Evolutionary conservation across 148 eudicot genomes (phyloP).

Genomic region (Rhododendron ovatum): DNA sequence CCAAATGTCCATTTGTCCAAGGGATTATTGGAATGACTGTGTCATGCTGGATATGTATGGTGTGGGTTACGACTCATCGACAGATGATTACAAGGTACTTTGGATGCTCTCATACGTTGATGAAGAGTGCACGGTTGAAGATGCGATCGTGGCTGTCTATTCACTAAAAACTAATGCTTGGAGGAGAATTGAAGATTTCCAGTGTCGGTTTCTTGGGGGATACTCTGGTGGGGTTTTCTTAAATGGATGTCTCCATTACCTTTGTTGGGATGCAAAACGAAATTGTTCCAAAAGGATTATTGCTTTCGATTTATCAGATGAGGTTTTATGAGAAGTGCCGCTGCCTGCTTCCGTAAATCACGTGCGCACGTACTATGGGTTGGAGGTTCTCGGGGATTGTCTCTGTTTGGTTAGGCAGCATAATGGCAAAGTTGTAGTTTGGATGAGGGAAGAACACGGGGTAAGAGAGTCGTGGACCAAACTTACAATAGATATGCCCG

Average conservation of each 20-base stretch:
- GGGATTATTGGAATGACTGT: no score
- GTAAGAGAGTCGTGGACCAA: neutral
- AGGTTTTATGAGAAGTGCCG: neutral
- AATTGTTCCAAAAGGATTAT: neutral
- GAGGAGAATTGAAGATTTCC: no score
- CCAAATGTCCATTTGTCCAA: no score
- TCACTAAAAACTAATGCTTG: no score
- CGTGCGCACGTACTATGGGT: fast-evolving
- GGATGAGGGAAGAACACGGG: neutral
- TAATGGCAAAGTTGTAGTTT: neutral
- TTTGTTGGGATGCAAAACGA: neutral
- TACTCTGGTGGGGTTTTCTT: no score
- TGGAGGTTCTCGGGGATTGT: neutral
- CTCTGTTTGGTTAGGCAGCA: neutral
- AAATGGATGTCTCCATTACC: neutral
- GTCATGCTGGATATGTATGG: no score
- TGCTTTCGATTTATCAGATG: neutral
- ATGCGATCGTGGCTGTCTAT: no score
- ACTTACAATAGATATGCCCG: neutral
- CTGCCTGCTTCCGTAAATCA: neutral
- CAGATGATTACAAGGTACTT: no score
- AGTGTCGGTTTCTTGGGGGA: no score
- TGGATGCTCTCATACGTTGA: no score
- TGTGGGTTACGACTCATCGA: no score
- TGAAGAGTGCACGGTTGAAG: no score